Evolutionary conservation across 345 rosid species (phyloP).

Genomic region (Citrus hindsii): DNA sequence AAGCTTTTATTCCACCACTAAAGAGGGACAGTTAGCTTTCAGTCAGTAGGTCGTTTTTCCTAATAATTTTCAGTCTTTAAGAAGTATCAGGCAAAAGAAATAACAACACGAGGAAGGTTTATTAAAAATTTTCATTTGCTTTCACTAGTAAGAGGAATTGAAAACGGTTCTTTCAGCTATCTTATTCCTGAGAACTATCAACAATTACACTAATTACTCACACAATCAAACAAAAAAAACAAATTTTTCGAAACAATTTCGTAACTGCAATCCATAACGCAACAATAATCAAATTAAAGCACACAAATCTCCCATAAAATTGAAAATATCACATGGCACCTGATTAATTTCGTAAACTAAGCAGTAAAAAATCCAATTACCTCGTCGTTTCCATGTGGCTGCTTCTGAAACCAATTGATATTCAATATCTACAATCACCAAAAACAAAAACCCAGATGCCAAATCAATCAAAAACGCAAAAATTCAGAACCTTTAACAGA

Average conservation of each 20-base stretch:
- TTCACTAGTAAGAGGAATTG: too few species aligned
- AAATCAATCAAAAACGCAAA: slow-evolving; percentile 2
- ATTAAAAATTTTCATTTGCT: too few species aligned
- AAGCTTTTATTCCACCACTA: background rate
- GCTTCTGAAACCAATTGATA: slow-evolving; percentile 87
- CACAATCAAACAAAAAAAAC: background rate
- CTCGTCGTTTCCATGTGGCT: slow-evolving; percentile 90
- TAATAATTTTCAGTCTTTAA: background rate
- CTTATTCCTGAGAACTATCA: background rate
- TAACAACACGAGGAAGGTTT: too few species aligned
- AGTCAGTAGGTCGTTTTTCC: background rate
- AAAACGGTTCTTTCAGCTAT: background rate
- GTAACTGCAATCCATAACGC: background rate
- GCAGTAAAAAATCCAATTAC: slow-evolving; percentile 21
- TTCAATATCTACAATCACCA: slow-evolving; percentile 62
- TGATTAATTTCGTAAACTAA: background rate
- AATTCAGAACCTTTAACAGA: slow-evolving; percentile 6
- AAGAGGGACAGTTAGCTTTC: background rate
- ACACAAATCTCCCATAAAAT: background rate
- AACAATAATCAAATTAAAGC: background rate
- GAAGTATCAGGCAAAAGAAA: background rate
- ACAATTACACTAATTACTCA: background rate
- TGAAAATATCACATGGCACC: background rate
- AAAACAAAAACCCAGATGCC: slow-evolving; percentile 17
- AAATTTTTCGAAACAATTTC: background rate